A percentile compares a stretch with the other conserved stretches of the same genome.
These are phyloP conservation scores for Metschnikowia kunwiensis DNA, from an alignment of 805 yeast genomes.

Conservation along the genomic window DNA sequence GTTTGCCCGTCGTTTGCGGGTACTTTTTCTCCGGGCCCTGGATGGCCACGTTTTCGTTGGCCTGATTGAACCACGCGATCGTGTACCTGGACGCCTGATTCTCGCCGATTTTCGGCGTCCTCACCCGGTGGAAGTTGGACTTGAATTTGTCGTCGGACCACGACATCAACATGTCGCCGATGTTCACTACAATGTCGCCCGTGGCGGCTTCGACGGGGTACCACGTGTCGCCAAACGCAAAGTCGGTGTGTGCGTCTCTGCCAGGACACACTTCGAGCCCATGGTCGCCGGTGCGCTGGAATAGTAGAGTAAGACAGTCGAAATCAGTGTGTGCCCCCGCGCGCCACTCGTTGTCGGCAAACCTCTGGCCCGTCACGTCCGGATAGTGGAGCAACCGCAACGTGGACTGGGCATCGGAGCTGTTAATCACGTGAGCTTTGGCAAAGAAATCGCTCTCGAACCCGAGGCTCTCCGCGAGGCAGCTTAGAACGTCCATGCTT, in stretches of 20 bases:
- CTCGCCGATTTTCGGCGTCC: conserved; percentile 26
- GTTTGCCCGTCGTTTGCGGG: conserved; percentile 25
- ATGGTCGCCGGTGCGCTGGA: conserved; percentile 34
- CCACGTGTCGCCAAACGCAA: conserved; percentile 34
- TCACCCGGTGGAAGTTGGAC: conserved; percentile 35
- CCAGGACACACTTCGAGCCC: conserved; percentile 38
- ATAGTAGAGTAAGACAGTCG: conserved; percentile 32
- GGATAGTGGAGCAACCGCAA: conserved; percentile 32
- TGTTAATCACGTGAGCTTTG: conserved; percentile 24
- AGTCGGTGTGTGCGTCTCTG: conserved; percentile 32
- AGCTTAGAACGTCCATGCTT: conserved; percentile 23
- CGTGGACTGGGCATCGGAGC: conserved; percentile 31
- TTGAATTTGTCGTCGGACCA: conserved; percentile 33
- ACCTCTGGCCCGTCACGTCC: conserved; percentile 23
- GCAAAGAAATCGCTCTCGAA: conserved; percentile 25
- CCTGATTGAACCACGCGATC: conserved; percentile 35
- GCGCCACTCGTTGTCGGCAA: conserved; percentile 28
- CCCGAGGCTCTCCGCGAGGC: conserved; percentile 30
- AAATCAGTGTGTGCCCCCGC: conserved; percentile 39
- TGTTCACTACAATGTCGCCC: conserved; percentile 35
- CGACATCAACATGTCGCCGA: conserved; percentile 39
- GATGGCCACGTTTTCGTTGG: conserved; percentile 25
- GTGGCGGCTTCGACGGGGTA: conserved; percentile 30
- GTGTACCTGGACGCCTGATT: conserved; percentile 29
- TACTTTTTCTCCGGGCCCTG: conserved; percentile 18